phyloP scores from a whole-genome alignment of 2,329 filamentous ascomycete species.

The Coleophoma eucalyptorum region DNA sequence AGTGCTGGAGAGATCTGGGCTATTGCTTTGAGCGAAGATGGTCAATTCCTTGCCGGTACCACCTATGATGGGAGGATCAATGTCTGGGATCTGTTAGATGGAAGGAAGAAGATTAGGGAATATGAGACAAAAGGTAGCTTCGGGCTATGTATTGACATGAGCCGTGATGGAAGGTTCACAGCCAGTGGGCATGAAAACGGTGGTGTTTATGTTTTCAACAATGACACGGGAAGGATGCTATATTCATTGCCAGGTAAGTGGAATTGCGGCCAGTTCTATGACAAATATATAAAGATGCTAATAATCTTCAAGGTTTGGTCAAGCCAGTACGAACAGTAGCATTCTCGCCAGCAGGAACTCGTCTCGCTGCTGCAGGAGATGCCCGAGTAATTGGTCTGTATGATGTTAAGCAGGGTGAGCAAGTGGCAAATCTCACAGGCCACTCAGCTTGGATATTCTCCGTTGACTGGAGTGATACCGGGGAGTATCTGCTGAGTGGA shows the following conservation, averaged over 20 bases:
- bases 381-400: conserved; percentile 86
- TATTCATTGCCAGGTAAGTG: conserved; percentile 76
- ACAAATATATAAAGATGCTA: conserved; percentile 11
- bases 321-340: conserved; percentile 81
- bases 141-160: conserved; percentile 81
- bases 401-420: conserved; percentile 88
- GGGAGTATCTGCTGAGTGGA: conserved; percentile 85
- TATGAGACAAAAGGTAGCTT: conserved; percentile 95
- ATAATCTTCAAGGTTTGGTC: conserved; percentile 59
- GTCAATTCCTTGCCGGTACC: conserved; percentile 79
- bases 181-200: conserved; percentile 93
- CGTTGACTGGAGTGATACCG: conserved; percentile 89
- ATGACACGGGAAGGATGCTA: conserved; percentile 77
- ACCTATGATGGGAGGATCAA: conserved; percentile 86
- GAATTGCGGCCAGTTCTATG: neutral
- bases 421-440: conserved; percentile 78
- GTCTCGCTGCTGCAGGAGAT: conserved; percentile 87
- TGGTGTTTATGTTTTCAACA: conserved; percentile 91
- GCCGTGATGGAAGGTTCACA: conserved; percentile 75
- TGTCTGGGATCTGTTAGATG: conserved; percentile 69
- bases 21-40: conserved; percentile 78
- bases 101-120: conserved; percentile 64
- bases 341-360: conserved; percentile 81
- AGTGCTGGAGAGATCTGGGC: conserved; percentile 79
- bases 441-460: conserved; percentile 86